Percentiles rank a stretch among this genome's conserved stretches.
These are phyloP conservation scores for Talaromyces thailandensis DNA, from an alignment of 495 filamentous ascomycete species.

Conservation along the genomic window DNA sequence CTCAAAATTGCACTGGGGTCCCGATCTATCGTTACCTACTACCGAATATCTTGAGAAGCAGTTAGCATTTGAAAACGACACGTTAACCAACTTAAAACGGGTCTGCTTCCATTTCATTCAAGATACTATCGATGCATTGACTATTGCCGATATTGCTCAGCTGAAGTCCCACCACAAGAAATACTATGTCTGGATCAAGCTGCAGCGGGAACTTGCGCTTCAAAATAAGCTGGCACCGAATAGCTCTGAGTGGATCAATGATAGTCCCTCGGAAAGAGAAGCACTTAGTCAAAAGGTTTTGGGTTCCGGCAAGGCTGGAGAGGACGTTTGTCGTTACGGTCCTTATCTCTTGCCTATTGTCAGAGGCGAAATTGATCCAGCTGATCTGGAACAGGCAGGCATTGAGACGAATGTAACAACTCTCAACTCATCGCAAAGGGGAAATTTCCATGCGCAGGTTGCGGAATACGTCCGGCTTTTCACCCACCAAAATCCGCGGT, in stretches of 20 bases:
- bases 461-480: neutral
- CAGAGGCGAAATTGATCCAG: neutral
- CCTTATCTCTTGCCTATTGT: neutral
- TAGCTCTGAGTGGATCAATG: neutral
- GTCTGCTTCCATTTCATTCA: constrained; percentile 3
- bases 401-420: too few relatives aligned
- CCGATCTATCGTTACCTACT: neutral
- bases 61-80: neutral
- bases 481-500: constrained; percentile 6
- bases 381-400: neutral
- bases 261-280: neutral
- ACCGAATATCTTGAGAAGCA: neutral
- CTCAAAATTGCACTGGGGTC: neutral
- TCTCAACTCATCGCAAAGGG: neutral
- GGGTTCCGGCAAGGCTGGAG: neutral
- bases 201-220: neutral
- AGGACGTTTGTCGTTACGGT: neutral
- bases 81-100: neutral
- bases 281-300: neutral
- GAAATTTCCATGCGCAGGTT: neutral
- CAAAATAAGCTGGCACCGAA: neutral
- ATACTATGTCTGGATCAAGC: constrained; percentile 1
- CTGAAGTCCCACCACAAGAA: constrained; percentile 1
- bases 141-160: neutral
- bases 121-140: neutral